A percentile compares a stretch with the other conserved stretches of the same genome.
Conservation (phyloP, 2,329 filamentous ascomycete species). For the Cyanodermella asteris region DNA sequence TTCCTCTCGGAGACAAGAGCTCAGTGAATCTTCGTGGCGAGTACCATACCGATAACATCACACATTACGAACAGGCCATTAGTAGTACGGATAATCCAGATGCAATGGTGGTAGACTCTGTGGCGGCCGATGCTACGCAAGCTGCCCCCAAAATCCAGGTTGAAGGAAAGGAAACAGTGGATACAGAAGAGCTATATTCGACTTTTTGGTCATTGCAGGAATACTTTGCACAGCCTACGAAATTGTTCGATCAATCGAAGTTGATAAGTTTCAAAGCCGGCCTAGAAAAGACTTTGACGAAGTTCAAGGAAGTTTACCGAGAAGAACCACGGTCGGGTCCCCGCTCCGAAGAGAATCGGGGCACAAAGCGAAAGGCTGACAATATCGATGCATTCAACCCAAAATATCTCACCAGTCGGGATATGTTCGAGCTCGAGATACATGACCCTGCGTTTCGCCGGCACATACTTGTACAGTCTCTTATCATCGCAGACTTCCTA, state of each 20-base stretch:
- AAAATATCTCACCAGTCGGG: constrained; percentile 92
- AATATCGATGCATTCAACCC: constrained; percentile 61
- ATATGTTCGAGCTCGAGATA: constrained; percentile 88
- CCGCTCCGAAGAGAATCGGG: constrained; percentile 41
- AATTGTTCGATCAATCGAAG: constrained; percentile 48
- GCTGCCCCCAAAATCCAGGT: constrained; percentile 18
- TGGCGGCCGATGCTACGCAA: background rate
- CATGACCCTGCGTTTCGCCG: constrained; percentile 79
- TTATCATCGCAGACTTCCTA: constrained; percentile 88
- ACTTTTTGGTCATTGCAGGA: constrained; percentile 87
- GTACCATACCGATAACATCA: constrained; percentile 89
- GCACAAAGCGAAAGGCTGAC: constrained; percentile 48
- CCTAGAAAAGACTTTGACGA: constrained; percentile 40
- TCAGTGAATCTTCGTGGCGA: constrained; percentile 92
- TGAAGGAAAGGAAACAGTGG: constrained; percentile 31
- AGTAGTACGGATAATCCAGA: constrained; percentile 45
- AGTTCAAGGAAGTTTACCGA: constrained; percentile 50
- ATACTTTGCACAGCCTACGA: constrained; percentile 75
- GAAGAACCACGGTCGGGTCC: constrained; percentile 45
- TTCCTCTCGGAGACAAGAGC: constrained; percentile 87
- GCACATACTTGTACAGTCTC: constrained; percentile 81
- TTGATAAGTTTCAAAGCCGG: constrained; percentile 44
- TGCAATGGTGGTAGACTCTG: background rate
- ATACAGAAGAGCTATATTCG: constrained; percentile 59
- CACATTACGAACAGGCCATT: constrained; percentile 34